These are phyloP conservation scores for Linum usitatissimum DNA, from an alignment of 345 rosid genomes.

Conservation along the genomic window DNA sequence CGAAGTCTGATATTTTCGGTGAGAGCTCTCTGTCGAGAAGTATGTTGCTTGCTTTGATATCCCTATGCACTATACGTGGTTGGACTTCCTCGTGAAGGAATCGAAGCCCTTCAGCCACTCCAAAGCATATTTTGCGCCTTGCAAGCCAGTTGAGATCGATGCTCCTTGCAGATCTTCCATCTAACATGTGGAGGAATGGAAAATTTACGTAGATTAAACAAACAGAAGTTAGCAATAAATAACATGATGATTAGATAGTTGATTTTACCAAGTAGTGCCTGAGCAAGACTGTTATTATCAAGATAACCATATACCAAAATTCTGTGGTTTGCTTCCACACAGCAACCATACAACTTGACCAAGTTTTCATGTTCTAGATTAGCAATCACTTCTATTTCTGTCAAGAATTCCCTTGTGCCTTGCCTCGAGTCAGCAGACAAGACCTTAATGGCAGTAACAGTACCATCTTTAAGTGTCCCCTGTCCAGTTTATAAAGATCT, in stretches of 20 bases:
- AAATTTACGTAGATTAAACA: not conserved
- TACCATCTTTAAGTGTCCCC: conserved; percentile 51
- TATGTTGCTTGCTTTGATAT: conserved; percentile 69
- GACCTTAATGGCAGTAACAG: conserved; percentile 48
- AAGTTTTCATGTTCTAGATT: conserved; percentile 47
- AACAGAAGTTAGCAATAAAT: not conserved
- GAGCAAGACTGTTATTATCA: conserved; percentile 61
- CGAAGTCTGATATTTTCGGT: conserved; percentile 70
- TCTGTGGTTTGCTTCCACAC: conserved; percentile 49
- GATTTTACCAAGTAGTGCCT: conserved; percentile 47
- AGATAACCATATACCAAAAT: conserved; percentile 65
- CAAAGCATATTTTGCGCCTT: conserved; percentile 46
- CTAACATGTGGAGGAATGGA: conserved; percentile 19
- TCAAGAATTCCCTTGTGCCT: conserved; percentile 54
- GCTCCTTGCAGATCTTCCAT: conserved; percentile 23
- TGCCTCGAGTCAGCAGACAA: conserved; percentile 52
- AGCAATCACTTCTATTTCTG: conserved; percentile 49
- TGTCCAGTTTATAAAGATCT: conserved; percentile 14
- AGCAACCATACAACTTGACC: conserved; percentile 55
- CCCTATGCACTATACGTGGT: conserved; percentile 59
- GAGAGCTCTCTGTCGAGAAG: conserved; percentile 44
- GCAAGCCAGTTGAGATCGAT: conserved; percentile 45
- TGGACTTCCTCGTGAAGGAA: conserved; percentile 61
- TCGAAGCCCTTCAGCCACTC: conserved; percentile 55
- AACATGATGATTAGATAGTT: not conserved